Evolutionary conservation across 768 basidiomycete species (phyloP).

Genomic region (Rhodotorula kratochvilovae): DNA sequence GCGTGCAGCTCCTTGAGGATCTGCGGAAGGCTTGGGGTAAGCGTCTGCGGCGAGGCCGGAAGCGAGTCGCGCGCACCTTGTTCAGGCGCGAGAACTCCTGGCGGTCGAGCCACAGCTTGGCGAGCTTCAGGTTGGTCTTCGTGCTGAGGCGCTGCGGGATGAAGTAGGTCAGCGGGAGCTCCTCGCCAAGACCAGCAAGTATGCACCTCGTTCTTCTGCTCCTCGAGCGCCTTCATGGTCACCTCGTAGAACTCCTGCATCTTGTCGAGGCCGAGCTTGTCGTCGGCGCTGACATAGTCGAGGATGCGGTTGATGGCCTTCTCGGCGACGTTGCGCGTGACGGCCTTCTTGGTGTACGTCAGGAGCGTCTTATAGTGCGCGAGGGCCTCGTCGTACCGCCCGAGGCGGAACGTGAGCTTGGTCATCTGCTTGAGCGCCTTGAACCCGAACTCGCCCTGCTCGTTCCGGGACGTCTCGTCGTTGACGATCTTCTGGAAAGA

Average conservation of each 20-base stretch:
- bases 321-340: conserved; percentile 92
- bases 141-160: conserved; percentile 70
- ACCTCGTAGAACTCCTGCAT: conserved; percentile 93
- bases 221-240: conserved; percentile 80
- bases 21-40: not conserved
- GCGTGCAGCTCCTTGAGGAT: conserved; percentile 39
- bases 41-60: not conserved
- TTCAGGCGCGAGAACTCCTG: conserved; percentile 80
- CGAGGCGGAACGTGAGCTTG: conserved; percentile 77
- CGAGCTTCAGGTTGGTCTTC: conserved; percentile 94
- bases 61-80: conserved; percentile 54
- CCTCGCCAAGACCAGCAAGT: too few species aligned
- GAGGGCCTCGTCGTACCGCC: conserved; percentile 74
- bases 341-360: conserved; percentile 89
- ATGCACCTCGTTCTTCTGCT: conserved; percentile 98
- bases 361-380: conserved; percentile 78
- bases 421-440: conserved; percentile 97
- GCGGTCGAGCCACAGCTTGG: conserved; percentile 93
- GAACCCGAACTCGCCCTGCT: conserved; percentile 83
- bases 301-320: conserved; percentile 98
- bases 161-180: not conserved
- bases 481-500: conserved; percentile 85
- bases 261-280: conserved; percentile 61
- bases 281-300: conserved; percentile 67
- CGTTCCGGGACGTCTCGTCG: conserved; percentile 84